Evolutionary conservation across 805 yeast genomes (phyloP).

Genomic region (Kodamaea kaohsiungensis): DNA sequence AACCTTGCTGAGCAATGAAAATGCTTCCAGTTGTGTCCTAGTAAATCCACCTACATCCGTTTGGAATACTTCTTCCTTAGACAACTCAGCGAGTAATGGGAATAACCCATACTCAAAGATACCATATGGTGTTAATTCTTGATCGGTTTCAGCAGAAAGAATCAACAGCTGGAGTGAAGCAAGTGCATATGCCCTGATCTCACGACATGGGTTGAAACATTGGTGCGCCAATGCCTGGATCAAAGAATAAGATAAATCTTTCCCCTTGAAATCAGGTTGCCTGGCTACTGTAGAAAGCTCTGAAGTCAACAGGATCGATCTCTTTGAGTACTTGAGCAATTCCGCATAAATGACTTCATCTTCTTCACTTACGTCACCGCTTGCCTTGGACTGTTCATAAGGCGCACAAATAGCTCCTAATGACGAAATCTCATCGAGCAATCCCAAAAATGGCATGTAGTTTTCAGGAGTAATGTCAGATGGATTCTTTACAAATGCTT

Average conservation of each 20-base stretch:
- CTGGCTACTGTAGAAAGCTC: constrained; percentile 43
- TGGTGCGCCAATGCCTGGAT: constrained; percentile 86
- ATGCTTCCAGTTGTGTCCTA: constrained; percentile 64
- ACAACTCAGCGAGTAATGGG: constrained; percentile 67
- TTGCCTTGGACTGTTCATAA: constrained; percentile 60
- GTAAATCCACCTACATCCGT: constrained; percentile 66
- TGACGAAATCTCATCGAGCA: constrained; percentile 77
- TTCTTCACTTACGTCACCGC: constrained; percentile 3
- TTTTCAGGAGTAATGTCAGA: constrained; percentile 47
- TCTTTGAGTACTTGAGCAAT: constrained; percentile 57
- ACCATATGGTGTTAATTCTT: constrained; percentile 49
- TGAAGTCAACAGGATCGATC: constrained; percentile 62
- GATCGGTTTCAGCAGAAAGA: constrained; percentile 39
- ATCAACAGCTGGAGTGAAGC: constrained; percentile 56
- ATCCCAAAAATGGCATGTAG: constrained; percentile 66
- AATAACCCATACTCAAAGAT: constrained; percentile 73
- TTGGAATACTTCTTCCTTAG: constrained; percentile 58
- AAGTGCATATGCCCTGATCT: constrained; percentile 67
- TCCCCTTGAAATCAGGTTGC: constrained; percentile 33
- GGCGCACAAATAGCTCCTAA: constrained; percentile 79
- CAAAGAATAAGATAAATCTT: constrained; percentile 54
- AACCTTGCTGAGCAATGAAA: constrained; percentile 64
- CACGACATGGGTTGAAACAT: constrained; percentile 84
- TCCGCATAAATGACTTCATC: constrained; percentile 4
- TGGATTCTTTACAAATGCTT: constrained; percentile 36